Evolutionary conservation across 257 asterid species (phyloP).

Genomic region (Verbascum thapsus): DNA sequence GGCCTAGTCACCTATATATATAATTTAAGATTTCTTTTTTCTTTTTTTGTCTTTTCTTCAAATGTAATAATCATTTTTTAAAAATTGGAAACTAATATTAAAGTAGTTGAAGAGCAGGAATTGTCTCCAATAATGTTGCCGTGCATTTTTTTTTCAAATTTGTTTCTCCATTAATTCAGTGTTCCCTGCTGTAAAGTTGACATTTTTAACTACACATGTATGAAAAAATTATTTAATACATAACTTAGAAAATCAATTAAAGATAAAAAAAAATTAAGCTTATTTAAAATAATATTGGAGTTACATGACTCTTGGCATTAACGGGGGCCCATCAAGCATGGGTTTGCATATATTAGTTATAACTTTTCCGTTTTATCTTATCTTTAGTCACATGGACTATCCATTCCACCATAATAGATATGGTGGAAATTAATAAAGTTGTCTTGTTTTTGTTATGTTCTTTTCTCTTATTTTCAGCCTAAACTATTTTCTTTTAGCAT

Average conservation of each 20-base stretch:
- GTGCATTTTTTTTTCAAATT: no score
- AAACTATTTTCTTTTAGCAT: no score
- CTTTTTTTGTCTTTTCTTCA: neutral
- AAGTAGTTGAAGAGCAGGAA: neutral
- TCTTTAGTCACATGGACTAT: conserved; percentile 27
- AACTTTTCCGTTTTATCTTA: conserved; percentile 12
- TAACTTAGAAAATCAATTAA: no score
- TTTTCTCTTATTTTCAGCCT: no score
- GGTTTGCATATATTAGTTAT: neutral
- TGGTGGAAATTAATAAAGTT: no score
- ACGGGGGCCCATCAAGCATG: conserved; percentile 18
- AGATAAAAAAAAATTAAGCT: no score
- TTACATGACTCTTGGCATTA: conserved; percentile 8
- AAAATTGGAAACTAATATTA: neutral
- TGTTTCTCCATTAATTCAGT: no score
- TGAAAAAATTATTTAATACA: no score
- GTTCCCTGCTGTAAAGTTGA: no score
- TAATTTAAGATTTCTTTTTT: neutral
- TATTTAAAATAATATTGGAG: neutral
- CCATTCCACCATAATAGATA: neutral
- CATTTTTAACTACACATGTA: no score
- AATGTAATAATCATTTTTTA: neutral
- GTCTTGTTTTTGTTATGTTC: no score
- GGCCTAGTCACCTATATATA: conserved; percentile 4
- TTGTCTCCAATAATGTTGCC: no score